Conservation (phyloP, 2,329 filamentous ascomycete species). For the Diaporthe sp. region DNA sequence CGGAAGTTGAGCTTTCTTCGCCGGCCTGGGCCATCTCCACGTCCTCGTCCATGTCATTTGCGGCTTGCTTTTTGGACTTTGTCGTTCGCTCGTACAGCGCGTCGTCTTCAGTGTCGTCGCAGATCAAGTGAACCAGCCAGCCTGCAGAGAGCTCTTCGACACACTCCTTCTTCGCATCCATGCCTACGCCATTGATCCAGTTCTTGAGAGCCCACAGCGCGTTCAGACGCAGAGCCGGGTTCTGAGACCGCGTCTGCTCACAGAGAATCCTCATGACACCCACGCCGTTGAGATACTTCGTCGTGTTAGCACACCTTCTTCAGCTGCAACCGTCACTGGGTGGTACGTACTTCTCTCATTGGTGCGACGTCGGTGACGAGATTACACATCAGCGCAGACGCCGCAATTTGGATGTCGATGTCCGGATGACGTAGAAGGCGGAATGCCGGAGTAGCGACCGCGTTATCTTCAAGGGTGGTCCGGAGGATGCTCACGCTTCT, state of each 20-base stretch:
- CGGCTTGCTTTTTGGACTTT: constrained; percentile 35
- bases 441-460: constrained; percentile 81
- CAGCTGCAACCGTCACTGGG: too few relatives aligned
- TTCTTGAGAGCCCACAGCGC: constrained; percentile 96
- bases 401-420: constrained; percentile 84
- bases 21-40: constrained; percentile 65
- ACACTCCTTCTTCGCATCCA: constrained; percentile 79
- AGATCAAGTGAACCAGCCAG: constrained; percentile 85
- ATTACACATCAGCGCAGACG: constrained; percentile 87
- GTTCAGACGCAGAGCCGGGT: constrained; percentile 83
- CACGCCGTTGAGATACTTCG: constrained; percentile 75
- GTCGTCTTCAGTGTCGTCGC: constrained; percentile 67
- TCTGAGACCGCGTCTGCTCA: constrained; percentile 83
- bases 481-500: constrained; percentile 86
- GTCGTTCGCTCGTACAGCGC: constrained; percentile 50
- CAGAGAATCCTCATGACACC: constrained; percentile 83
- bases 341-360: constrained; percentile 79
- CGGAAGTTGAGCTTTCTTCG: constrained; percentile 47
- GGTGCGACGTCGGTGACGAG: constrained; percentile 89
- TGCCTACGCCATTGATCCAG: constrained; percentile 78
- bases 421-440: constrained; percentile 79
- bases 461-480: constrained; percentile 88
- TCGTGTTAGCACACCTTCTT: constrained; percentile 35
- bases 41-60: constrained; percentile 62
- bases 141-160: constrained; percentile 80